Evolutionary conservation across 2,329 filamentous ascomycete species (phyloP), one percentile per base, ranked within the genome.

Genomic region (Aspergillus sp.): DNA sequence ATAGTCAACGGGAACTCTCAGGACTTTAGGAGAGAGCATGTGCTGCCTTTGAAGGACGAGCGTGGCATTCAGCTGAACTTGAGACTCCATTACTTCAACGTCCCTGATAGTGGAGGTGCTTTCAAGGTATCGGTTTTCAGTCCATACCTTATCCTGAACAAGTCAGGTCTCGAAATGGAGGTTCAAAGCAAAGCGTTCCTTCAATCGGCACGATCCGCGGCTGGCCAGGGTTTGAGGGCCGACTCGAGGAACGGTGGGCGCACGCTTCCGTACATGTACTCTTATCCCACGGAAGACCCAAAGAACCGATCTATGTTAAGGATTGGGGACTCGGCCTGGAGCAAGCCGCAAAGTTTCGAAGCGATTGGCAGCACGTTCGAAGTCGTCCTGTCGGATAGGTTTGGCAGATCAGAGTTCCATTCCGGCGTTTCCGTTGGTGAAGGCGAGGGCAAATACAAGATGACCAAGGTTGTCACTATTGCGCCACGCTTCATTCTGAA

Each of bases 81-180:
- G 26, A 85, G 80, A 47, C 71, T 98, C 38, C 88, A 98, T 58
- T 98, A 96, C 62, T 89, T 78, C 56, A 79, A 78, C 49, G 81
- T 94, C 15, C 88, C 89, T 2, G 78, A 96, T 45, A 91, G 88
- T 39, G 91, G 91, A 17, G 91, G 91, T 5, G 88, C 91, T 4
- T 98, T 98, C 73, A 88, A 86, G 61, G 84, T 98, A 16, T 93
- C 86, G 0, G 78, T 98, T 2, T 96, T 86, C 66, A 93, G 86
- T 49, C 89, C 91, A 0, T 98, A 98, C 55, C 80, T 98, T 17
- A 75, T 98, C 26, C 63, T 98, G 42, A 98, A 98, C 66, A 89
- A 93, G 63, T 98, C 89, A 1, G 91, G 91, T 0, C 69, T 98
- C 14, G 79, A 88, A 44, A 75, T 98, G 43, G 80, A 83, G 44